Conservation (phyloP, 2,329 filamentous ascomycete genomes). For the Endoconidiophora laricicola region DNA sequence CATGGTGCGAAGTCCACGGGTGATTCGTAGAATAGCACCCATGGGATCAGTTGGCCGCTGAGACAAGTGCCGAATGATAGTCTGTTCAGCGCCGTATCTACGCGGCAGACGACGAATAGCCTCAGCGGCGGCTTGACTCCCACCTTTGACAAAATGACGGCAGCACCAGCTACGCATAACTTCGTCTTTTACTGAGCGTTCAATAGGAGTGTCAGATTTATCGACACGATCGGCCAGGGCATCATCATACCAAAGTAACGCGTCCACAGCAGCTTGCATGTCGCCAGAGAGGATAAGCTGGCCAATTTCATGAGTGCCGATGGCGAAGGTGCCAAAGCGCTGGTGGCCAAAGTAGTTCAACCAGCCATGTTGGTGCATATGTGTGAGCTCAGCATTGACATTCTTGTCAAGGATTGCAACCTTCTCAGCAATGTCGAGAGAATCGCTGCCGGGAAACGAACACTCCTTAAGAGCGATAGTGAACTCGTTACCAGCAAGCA, state of each 20-base stretch:
- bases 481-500: conserved; percentile 82
- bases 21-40: conserved; percentile 66
- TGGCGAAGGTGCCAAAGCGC: conserved; percentile 76
- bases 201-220: conserved; percentile 21
- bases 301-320: conserved; percentile 73
- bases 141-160: conserved; percentile 43
- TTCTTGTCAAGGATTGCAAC: conserved; percentile 21
- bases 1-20: conserved; percentile 72
- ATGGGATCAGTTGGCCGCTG: conserved; percentile 51
- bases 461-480: conserved; percentile 82
- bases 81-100: conserved; percentile 65
- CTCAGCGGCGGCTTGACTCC: conserved; percentile 37
- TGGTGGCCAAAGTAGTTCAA: conserved; percentile 98
- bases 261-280: conserved; percentile 62
- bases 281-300: conserved; percentile 68
- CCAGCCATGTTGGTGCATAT: conserved; percentile 61
- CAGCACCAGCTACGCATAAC: conserved; percentile 63
- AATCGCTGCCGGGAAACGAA: conserved; percentile 13
- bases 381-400: conserved; percentile 42
- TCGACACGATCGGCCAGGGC: conserved; percentile 35
- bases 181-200: conserved; percentile 56
- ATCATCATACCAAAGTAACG: conserved; percentile 57
- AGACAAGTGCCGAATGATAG: conserved; percentile 62
- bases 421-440: conserved; percentile 17
- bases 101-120: conserved; percentile 56